Evolutionary conservation across 2,329 filamentous ascomycete genomes (phyloP).

Genomic region (Colletotrichum salicis): DNA sequence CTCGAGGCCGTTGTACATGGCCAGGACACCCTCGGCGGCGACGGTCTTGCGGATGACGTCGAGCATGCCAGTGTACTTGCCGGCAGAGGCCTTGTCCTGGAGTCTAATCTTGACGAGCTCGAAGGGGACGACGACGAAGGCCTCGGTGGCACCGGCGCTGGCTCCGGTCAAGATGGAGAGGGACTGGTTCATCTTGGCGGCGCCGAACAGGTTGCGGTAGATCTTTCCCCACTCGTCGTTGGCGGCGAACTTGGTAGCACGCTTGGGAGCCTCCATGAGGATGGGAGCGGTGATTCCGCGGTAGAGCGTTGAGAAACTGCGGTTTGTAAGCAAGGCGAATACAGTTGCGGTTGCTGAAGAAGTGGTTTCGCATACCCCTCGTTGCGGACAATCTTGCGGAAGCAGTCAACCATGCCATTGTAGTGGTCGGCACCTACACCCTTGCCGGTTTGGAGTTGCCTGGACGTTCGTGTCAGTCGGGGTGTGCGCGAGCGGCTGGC

Average conservation of each 20-base stretch:
- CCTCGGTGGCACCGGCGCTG: slow-evolving; percentile 92
- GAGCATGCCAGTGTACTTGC: slow-evolving; percentile 85
- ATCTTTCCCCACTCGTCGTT: slow-evolving; percentile 98
- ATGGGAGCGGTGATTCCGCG: slow-evolving; percentile 96
- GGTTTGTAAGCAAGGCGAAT: slow-evolving; percentile 19
- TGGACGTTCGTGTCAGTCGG: slow-evolving; percentile 51
- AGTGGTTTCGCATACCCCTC: slow-evolving; percentile 76
- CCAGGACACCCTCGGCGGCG: slow-evolving; percentile 82
- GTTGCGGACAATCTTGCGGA: slow-evolving; percentile 94
- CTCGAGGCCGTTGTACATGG: slow-evolving; percentile 96
- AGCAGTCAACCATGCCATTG: slow-evolving; percentile 98
- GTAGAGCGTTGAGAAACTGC: slow-evolving; percentile 87
- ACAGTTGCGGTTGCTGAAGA: neutral
- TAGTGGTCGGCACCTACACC: slow-evolving; percentile 83
- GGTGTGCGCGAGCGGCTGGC: slow-evolving; percentile 35
- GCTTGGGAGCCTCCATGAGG: slow-evolving; percentile 94
- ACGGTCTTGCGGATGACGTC: slow-evolving; percentile 87
- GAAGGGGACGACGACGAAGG: slow-evolving; percentile 97
- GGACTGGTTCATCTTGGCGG: slow-evolving; percentile 88
- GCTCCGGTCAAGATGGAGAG: slow-evolving; percentile 94
- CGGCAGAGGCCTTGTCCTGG: slow-evolving; percentile 92
- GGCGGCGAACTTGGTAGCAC: slow-evolving; percentile 97
- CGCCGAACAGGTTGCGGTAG: slow-evolving; percentile 88
- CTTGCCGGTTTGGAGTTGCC: slow-evolving; percentile 85
- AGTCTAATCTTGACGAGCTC: slow-evolving; percentile 98